These are phyloP conservation scores for Sanghuangporus sanghuang DNA, from an alignment of 1,284 basidiomycete genomes.

Conservation along the genomic window DNA sequence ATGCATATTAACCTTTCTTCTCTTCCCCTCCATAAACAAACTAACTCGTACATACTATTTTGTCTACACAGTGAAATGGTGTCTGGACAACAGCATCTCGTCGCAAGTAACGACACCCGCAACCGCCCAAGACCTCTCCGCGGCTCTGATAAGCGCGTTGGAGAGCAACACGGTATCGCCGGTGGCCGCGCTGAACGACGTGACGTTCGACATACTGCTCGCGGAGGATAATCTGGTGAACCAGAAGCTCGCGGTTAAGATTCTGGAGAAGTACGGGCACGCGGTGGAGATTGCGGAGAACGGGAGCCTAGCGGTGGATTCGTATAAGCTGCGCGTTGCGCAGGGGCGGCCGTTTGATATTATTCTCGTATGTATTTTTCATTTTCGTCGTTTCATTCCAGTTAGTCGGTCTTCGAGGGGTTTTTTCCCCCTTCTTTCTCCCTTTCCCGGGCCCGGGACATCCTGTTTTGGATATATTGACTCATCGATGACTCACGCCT, in stretches of 20 bases:
- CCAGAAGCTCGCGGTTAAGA: conserved; percentile 95
- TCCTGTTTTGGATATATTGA: conserved; percentile 3
- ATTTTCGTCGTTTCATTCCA: background rate
- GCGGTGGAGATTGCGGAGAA: conserved; percentile 97
- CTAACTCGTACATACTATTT: background rate
- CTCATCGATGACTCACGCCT: background rate
- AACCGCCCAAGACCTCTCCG: conserved; percentile 83
- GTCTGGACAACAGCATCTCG: conserved; percentile 85
- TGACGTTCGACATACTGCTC: conserved; percentile 89
- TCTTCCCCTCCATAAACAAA: background rate
- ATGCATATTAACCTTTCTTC: conserved; percentile 35
- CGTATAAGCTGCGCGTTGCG: conserved; percentile 75
- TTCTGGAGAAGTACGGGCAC: conserved; percentile 96
- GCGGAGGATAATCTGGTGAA: conserved; percentile 99
- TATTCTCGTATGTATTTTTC: conserved; percentile 61
- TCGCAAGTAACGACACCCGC: conserved; percentile 92
- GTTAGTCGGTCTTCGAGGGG: background rate
- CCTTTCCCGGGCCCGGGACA: background rate
- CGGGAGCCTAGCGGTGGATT: conserved; percentile 86
- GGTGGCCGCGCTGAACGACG: conserved; percentile 74
- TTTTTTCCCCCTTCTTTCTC: background rate
- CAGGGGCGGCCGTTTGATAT: conserved; percentile 79
- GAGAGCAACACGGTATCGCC: conserved; percentile 90
- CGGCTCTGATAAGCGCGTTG: conserved; percentile 90
- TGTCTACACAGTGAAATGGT: conserved; percentile 74